phyloP scores from a whole-genome alignment of 202 grass and related monocot species.

The Elaeis oleifera region DNA sequence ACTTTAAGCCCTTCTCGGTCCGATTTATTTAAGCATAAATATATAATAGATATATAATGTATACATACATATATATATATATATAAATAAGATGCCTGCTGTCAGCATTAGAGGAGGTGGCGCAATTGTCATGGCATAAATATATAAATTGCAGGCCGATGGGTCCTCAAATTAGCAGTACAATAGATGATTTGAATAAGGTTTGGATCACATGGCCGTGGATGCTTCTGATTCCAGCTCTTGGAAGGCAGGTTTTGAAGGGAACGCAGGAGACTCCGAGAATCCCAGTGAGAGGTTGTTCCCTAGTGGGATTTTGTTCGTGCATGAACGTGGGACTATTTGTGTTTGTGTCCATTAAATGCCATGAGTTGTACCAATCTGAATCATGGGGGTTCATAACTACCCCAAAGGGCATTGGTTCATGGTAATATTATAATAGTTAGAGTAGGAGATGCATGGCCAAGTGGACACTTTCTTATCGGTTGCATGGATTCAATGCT shows the following conservation, averaged over 20 bases:
- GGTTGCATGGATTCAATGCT: too few species aligned
- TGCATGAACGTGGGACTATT: neutral
- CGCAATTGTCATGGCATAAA: too few species aligned
- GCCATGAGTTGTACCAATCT: neutral
- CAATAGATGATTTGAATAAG: too few species aligned
- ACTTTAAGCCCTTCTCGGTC: too few species aligned
- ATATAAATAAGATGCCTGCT: too few species aligned
- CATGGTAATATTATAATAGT: neutral
- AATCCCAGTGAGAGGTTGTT: too few species aligned
- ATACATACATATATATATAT: too few species aligned
- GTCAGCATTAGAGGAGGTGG: too few species aligned
- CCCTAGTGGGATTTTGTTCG: neutral
- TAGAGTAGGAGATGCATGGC: neutral
- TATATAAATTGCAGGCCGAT: neutral
- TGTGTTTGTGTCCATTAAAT: neutral
- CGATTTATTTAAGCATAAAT: too few species aligned
- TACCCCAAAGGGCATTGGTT: neutral
- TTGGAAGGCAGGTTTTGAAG: neutral
- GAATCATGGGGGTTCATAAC: neutral
- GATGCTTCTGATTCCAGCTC: slow-evolving; percentile 3
- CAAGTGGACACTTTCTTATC: too few species aligned
- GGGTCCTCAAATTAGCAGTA: neutral
- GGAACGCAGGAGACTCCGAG: neutral
- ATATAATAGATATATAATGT: too few species aligned
- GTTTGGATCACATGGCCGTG: neutral